These are phyloP conservation scores for Cucumis cinereus DNA, from an alignment of 306 rosid genomes.

Conservation along the genomic window DNA sequence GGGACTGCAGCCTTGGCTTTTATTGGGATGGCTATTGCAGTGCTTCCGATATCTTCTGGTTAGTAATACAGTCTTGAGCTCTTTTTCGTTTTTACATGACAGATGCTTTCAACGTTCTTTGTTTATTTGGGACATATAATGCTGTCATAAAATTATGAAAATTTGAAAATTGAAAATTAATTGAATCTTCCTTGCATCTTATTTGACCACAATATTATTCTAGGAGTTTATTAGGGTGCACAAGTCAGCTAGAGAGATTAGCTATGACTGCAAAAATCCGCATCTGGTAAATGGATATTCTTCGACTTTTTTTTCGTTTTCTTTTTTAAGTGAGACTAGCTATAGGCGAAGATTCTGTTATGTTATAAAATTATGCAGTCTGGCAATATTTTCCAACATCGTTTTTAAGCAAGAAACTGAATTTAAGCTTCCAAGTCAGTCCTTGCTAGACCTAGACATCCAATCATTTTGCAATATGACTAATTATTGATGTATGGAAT, in stretches of 20 bases:
- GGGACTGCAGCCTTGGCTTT: constrained; percentile 94
- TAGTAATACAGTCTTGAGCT: constrained; percentile 14
- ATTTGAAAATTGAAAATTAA: background rate
- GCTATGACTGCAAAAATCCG: background rate
- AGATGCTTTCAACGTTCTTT: background rate
- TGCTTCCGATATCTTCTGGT: constrained; percentile 95
- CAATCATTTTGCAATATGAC: background rate
- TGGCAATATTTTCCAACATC: background rate
- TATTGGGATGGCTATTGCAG: constrained; percentile 84
- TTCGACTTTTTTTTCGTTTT: background rate
- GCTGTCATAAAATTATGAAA: background rate
- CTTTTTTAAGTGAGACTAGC: background rate
- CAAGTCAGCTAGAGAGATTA: background rate
- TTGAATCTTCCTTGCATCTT: background rate
- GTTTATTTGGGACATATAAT: background rate
- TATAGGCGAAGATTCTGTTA: background rate
- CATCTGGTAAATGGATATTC: background rate
- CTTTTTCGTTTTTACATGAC: background rate
- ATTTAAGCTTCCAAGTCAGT: background rate
- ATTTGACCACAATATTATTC: background rate
- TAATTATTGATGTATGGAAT: constrained; percentile 12
- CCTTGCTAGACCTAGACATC: background rate
- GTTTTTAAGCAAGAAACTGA: constrained; percentile 2
- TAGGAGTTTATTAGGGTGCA: background rate
- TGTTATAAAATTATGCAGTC: background rate